Evolutionary conservation across 768 basidiomycete genomes (phyloP).

Genomic region (Cystobasidiopsis lactophilus): DNA sequence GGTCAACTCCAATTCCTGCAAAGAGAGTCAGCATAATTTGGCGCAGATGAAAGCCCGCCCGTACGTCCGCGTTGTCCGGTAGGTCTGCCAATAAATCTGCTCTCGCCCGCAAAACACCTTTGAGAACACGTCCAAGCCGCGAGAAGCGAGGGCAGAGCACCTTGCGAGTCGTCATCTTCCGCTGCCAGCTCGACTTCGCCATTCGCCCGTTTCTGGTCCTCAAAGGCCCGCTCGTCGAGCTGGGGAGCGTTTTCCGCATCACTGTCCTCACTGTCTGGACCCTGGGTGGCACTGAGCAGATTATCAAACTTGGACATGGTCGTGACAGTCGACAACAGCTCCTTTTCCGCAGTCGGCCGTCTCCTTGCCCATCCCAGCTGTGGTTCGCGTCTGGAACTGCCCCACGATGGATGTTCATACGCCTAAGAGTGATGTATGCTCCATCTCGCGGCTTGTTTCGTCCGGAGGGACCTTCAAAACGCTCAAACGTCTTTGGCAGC

Average conservation of each 20-base stretch:
- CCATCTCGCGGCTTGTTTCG: too few relatives aligned
- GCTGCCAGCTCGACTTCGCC: background rate
- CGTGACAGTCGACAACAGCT: too few relatives aligned
- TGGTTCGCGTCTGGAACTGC: too few relatives aligned
- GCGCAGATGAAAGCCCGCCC: background rate
- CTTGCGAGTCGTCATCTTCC: background rate
- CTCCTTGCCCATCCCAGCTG: too few relatives aligned
- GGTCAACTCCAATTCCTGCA: conserved; percentile 19
- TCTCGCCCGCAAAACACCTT: background rate
- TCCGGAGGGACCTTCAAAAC: too few relatives aligned
- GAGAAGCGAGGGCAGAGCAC: background rate
- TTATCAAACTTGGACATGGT: too few relatives aligned
- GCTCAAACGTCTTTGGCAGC: too few relatives aligned
- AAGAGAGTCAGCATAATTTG: background rate
- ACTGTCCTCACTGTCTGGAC: background rate
- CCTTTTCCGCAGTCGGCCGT: too few relatives aligned
- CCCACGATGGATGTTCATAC: too few relatives aligned
- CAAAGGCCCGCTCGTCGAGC: conserved; percentile 3
- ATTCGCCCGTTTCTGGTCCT: background rate
- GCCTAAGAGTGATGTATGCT: too few relatives aligned
- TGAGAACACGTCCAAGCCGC: background rate
- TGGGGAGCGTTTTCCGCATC: background rate
- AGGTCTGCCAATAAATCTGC: conserved; percentile 10
- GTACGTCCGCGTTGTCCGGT: conserved; percentile 6
- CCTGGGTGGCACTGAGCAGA: too few relatives aligned